Base-by-base conservation (phyloP, 2,329 filamentous ascomycete species). In the Canariomyces notabilis region DNA sequence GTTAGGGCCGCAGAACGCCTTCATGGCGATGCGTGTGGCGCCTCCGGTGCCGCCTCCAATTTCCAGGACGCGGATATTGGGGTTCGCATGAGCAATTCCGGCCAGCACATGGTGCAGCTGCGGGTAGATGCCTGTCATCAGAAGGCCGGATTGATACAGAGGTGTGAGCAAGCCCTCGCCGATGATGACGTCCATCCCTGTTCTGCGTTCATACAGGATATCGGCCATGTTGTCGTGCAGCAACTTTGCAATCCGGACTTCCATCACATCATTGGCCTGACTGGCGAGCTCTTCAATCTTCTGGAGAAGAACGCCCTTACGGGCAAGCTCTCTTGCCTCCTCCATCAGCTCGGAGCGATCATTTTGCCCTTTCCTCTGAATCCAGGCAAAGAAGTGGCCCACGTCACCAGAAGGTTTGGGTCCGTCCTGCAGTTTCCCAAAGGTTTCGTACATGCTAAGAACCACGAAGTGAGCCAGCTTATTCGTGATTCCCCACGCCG, bases 201-300 rank as follows among this genome's bases (percentile, higher is more conserved):
- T 29, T 29, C 50, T 48, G 26, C 46, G 51, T 16, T 52, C 49
- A 14, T 45, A 22, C 2, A 58, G 44, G 19, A 58, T 57, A n/a
- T 57, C 54, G 15, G 35, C 44, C 18, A 57, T 53, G 33, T 52
- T 51, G 16, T 43, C 40, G 33, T 43, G 40, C 19, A 43, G 31
- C 4, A 43, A 18, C 40, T 43, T 43, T 19, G 40, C 40, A 18
- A 34, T 34, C 19, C 35, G 19, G 22, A 43, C 40, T 16, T 43
- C 40, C 14, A 43, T 43, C 6, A 43, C 14, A 14, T 43, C 40
- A 14, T 26, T 29, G 20, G 40, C 40, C 19, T 36, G 32, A n/a
- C 9, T 16, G 19, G 33, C 40, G 21, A 43, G 40, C 33, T 43
- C 32, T 2, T 36, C 40, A 12, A 43, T 43, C n/a, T 36, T 22